Evolutionary conservation across 441 rosid genomes (phyloP), one percentile per base, ranked within the genome.

Genomic region (Erodium trifolium): DNA sequence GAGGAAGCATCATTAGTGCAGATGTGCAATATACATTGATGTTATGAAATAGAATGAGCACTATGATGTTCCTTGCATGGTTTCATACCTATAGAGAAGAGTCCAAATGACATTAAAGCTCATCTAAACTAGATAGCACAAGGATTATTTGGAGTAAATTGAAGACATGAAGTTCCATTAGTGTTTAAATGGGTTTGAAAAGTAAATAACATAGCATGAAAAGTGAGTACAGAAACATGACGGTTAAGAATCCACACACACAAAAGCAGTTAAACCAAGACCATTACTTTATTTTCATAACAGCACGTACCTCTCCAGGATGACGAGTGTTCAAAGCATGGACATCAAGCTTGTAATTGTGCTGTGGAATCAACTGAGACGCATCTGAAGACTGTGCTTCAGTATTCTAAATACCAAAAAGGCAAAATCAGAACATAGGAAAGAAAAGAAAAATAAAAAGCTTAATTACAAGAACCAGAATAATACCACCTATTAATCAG

Each of bases 301-400:
- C 39, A 72, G 69, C 14, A 35, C 73, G 72, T 86, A 95, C 97
- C 97, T 92, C 93, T 77, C 95, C 98, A 39, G 97, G 98, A 51
- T 82, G 99, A 76, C 91, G 95, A 69, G 82, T 88, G 80, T 89
- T 92, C 65, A 90, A 64, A n/a, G 98, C 81, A 77, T 90, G 92
- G 67, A 78, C 97, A 78, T 92, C 96, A 60, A 95, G 95, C 84
- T 88, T 95, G 92, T 95, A 95, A 79, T 91, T 92, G 76, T 92
- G 99, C 73, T 95, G 99, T 6, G 99, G 98, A 79, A 89, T 84
- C 75, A 95, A 76, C 72, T 87, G 89, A 10, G 90, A 86, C 29
- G 87, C 87, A 82, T 91, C 98, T 72, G 90, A 74, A 70, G 92
- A 70, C 63, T 83, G 84, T 23, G 87, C 87, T 79, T 89, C 98